Conservation (phyloP, 257 asterid genomes). For the Jasminum sambac region DNA sequence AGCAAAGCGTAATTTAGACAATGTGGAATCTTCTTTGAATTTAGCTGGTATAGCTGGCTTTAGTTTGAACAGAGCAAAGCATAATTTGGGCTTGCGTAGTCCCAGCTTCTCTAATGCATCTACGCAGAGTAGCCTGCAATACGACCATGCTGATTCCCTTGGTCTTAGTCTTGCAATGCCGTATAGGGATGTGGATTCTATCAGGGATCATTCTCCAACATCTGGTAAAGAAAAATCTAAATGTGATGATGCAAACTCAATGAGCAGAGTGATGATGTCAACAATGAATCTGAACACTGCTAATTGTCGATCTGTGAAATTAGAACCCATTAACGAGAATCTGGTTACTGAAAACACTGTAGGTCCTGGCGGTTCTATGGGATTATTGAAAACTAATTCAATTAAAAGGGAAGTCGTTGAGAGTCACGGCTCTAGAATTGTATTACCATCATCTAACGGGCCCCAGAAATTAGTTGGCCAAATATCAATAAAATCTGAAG, state of each 20-base stretch:
- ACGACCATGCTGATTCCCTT: conserved; percentile 51
- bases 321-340: conserved; percentile 63
- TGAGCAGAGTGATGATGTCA: conserved; percentile 32
- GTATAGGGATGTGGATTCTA: conserved; percentile 29
- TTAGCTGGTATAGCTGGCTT: background rate
- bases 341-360: conserved; percentile 36
- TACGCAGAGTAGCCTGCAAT: conserved; percentile 28
- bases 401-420: conserved; percentile 47
- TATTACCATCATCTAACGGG: conserved; percentile 28
- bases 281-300: conserved; percentile 30
- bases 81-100: conserved; percentile 29
- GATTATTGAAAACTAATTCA: conserved; percentile 33
- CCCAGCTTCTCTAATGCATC: conserved; percentile 33
- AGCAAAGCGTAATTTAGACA: conserved; percentile 46
- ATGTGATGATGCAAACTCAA: conserved; percentile 25
- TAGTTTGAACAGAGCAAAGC: conserved; percentile 48
- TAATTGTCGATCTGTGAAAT: conserved; percentile 44
- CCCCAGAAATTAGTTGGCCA: conserved; percentile 39
- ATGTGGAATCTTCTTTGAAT: conserved; percentile 8
- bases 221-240: conserved; percentile 27
- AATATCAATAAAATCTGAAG: conserved; percentile 55
- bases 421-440: conserved; percentile 31
- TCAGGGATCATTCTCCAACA: conserved; percentile 29
- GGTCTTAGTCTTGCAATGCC: conserved; percentile 65
- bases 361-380: conserved; percentile 39